phyloP scores from a whole-genome alignment of 805 yeast species.

The Geotrichum ghanense region DNA sequence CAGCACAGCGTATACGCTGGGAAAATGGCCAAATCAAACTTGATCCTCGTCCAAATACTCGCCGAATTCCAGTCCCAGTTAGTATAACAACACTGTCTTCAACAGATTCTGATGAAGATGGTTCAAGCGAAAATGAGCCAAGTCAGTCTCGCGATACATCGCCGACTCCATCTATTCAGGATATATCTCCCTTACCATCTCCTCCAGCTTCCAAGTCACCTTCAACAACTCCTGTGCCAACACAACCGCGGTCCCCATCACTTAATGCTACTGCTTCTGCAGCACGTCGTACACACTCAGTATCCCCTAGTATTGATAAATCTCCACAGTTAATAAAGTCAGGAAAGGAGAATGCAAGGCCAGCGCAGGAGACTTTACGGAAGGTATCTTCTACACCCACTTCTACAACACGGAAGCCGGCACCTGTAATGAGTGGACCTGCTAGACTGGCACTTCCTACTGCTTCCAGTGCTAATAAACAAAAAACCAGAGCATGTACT shows the following conservation, averaged over 20 bases:
- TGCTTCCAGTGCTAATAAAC: not conserved
- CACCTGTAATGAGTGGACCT: not conserved
- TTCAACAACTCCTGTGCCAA: not conserved
- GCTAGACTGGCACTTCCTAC: not conserved
- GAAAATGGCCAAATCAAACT: conserved; percentile 10
- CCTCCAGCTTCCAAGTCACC: not conserved
- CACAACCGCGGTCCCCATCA: not conserved
- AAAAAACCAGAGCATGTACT: not conserved
- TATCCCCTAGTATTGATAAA: not conserved
- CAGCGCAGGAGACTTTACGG: not conserved
- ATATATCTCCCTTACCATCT: not conserved
- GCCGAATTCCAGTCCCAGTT: no score
- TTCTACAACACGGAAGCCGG: no score
- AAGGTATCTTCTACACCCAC: no score
- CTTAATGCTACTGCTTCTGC: not conserved
- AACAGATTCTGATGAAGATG: not conserved
- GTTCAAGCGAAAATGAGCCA: not conserved
- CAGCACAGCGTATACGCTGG: conserved; percentile 18
- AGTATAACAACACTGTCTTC: no score
- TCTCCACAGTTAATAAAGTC: not conserved
- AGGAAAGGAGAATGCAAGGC: not conserved
- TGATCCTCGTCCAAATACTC: not conserved
- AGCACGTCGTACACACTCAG: not conserved
- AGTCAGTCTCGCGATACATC: not conserved
- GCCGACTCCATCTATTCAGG: conserved; percentile 1